Conservation (phyloP, 2,329 filamentous ascomycete genomes). For the Colletotrichum filicis region DNA sequence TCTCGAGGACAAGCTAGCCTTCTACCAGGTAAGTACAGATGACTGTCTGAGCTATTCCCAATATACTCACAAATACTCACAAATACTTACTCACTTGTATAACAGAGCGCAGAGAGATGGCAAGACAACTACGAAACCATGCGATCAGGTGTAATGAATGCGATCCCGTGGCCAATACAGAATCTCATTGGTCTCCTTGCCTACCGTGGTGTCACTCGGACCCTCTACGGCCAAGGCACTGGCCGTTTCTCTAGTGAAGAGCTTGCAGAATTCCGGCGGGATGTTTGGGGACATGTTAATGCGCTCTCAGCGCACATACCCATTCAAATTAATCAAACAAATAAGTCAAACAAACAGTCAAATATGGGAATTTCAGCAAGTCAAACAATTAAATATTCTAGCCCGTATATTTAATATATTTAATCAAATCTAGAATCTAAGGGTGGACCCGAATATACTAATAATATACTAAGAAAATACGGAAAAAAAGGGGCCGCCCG, state of each 20-base stretch:
- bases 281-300: slow-evolving; percentile 66
- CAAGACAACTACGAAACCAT: slow-evolving; percentile 68
- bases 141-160: slow-evolving; percentile 60
- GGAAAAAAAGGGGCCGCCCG: no score
- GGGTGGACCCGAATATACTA: no score
- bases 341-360: no score
- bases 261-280: slow-evolving; percentile 52
- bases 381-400: no score
- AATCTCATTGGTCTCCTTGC: slow-evolving; percentile 61
- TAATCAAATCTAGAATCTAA: no score
- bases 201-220: slow-evolving; percentile 53
- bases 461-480: no score
- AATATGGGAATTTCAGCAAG: no score
- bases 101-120: slow-evolving; percentile 66
- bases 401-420: no score
- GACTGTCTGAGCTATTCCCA: neutral
- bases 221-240: slow-evolving; percentile 67
- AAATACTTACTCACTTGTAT: no score
- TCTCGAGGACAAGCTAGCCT: slow-evolving; percentile 70
- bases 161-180: slow-evolving; percentile 63
- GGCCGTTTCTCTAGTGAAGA: slow-evolving; percentile 62
- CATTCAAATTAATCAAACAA: no score
- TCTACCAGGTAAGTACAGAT: slow-evolving; percentile 48
- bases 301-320: no score
- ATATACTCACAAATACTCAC: neutral